Evolutionary conservation across 2,329 filamentous ascomycete species (phyloP).

Genomic region (Lachnellula suecica): DNA sequence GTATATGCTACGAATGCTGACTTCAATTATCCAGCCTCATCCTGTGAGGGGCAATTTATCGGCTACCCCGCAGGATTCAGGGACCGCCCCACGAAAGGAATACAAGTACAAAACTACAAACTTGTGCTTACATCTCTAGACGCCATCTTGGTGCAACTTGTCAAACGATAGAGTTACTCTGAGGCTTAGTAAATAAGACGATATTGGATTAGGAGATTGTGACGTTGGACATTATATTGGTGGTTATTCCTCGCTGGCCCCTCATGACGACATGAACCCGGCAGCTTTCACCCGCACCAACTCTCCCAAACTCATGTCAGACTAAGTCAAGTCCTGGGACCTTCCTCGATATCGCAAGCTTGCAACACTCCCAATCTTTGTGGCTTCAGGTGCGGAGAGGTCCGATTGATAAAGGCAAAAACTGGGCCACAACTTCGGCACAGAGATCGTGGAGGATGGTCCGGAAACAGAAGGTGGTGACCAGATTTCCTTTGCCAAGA

Average conservation of each 20-base stretch:
- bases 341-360: neutral
- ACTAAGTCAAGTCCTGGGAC: no score
- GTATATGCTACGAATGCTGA: neutral
- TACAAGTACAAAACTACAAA: neutral
- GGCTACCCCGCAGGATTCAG: neutral
- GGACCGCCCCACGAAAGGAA: no score
- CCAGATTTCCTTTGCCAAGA: neutral
- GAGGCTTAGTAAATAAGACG: neutral
- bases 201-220: neutral
- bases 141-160: neutral
- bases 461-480: slow-evolving; percentile 13
- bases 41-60: neutral
- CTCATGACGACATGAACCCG: neutral
- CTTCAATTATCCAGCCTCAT: neutral
- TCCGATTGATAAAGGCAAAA: neutral
- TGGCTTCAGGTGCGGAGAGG: slow-evolving; percentile 1
- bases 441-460: neutral
- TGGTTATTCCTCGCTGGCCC: neutral
- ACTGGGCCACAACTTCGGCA: neutral
- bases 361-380: neutral
- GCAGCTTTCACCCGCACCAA: neutral
- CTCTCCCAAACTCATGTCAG: neutral
- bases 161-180: neutral
- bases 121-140: neutral
- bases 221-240: no score